Percentiles rank a stretch among this genome's conserved stretches.
phyloP scores from a whole-genome alignment of 768 basidiomycete genomes.

The Russula olivacea region DNA sequence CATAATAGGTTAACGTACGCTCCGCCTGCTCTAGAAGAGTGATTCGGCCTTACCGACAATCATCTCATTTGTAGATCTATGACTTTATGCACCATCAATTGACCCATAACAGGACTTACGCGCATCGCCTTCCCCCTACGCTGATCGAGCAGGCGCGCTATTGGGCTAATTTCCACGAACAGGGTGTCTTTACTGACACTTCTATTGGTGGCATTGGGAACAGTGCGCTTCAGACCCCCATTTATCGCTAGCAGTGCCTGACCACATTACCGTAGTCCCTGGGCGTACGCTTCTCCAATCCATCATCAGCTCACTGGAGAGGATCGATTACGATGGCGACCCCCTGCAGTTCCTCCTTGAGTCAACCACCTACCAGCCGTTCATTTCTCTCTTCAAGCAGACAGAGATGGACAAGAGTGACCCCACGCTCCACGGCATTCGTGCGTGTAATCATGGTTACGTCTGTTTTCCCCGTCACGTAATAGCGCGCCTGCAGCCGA shows the following conservation, averaged over 20 bases:
- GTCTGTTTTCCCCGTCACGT: background rate
- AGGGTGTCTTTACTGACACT: conserved; percentile 61
- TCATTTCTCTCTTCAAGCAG: conserved; percentile 83
- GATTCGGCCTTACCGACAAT: background rate
- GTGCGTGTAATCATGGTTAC: conserved; percentile 41
- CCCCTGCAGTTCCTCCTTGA: conserved; percentile 74
- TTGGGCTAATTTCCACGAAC: conserved; percentile 77
- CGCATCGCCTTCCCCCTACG: conserved; percentile 73
- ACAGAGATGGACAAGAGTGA: conserved; percentile 53
- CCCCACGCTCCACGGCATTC: conserved; percentile 57
- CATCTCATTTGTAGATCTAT: conserved; percentile 45
- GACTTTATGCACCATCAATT: conserved; percentile 74
- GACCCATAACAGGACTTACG: conserved; percentile 77
- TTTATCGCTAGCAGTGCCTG: background rate
- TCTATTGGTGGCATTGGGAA: conserved; percentile 67
- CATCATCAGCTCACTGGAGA: conserved; percentile 64
- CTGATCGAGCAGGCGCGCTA: conserved; percentile 67
- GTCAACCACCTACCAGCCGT: conserved; percentile 83
- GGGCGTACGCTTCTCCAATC: conserved; percentile 73
- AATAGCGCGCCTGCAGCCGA: conserved; percentile 45
- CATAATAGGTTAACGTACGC: conserved; percentile 67
- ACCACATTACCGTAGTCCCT: conserved; percentile 50
- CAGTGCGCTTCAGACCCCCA: conserved; percentile 44
- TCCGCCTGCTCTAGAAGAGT: background rate
- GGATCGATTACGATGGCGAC: conserved; percentile 73